Percentiles rank a stretch among this genome's conserved stretches.
These are phyloP conservation scores for Metarhizium robertsii DNA, from an alignment of 2,329 filamentous ascomycete species.

Conservation along the genomic window DNA sequence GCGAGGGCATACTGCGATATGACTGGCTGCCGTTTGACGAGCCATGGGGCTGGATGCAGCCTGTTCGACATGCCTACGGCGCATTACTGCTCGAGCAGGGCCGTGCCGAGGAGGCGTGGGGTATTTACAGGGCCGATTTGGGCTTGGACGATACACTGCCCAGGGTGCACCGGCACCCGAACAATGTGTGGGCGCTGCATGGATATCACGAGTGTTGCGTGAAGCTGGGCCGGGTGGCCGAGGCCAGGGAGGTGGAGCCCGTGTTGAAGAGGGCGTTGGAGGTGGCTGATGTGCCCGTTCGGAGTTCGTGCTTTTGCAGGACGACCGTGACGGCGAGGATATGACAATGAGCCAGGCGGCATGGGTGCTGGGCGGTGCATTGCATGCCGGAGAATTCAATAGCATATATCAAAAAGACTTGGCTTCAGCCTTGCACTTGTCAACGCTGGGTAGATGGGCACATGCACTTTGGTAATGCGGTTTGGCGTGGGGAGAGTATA, in stretches of 20 bases:
- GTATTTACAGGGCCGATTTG: slow-evolving; percentile 51
- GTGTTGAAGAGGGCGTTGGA: slow-evolving; percentile 42
- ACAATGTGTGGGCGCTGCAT: slow-evolving; percentile 68
- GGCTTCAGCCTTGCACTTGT: too few species aligned
- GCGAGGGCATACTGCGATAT: slow-evolving; percentile 47
- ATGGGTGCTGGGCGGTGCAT: not conserved
- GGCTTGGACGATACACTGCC: slow-evolving; percentile 52
- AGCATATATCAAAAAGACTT: too few species aligned
- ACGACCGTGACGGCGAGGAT: slow-evolving; percentile 11
- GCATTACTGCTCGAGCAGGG: slow-evolving; percentile 61
- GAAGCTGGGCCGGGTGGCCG: slow-evolving; percentile 32
- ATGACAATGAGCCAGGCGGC: slow-evolving; percentile 1
- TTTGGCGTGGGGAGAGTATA: too few species aligned
- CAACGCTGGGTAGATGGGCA: too few species aligned
- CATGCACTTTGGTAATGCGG: too few species aligned
- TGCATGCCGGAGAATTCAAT: not conserved
- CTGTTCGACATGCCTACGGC: slow-evolving; percentile 60
- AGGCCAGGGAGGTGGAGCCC: slow-evolving; percentile 26
- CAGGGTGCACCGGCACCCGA: slow-evolving; percentile 55
- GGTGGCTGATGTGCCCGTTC: slow-evolving; percentile 51
- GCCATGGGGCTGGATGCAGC: slow-evolving; percentile 76
- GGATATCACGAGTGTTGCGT: slow-evolving; percentile 63
- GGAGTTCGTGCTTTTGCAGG: slow-evolving; percentile 20
- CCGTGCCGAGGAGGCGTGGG: slow-evolving; percentile 42
- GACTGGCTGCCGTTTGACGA: slow-evolving; percentile 61